A percentile compares a stretch with the other conserved stretches of the same genome.
Evolutionary conservation across 768 basidiomycete genomes (phyloP).

Genomic region (Mycena epipterygia): DNA sequence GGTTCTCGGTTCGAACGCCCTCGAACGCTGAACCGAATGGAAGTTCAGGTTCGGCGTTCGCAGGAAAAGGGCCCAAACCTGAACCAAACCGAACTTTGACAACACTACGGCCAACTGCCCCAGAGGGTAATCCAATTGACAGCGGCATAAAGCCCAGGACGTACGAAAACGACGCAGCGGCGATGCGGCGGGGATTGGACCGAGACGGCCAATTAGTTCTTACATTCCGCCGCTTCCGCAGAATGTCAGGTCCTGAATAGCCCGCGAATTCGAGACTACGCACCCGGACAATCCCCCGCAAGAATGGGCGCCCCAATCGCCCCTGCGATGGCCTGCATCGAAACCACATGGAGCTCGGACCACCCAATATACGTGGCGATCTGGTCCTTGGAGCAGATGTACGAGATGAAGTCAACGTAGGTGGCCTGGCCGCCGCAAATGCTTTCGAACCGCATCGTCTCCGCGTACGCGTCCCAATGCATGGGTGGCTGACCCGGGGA

Average conservation of each 20-base stretch:
- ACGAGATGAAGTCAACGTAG: constrained; percentile 25
- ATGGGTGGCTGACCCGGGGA: constrained; percentile 5
- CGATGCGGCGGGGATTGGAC: constrained; percentile 16
- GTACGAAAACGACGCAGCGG: constrained; percentile 12
- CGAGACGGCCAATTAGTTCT: constrained; percentile 11
- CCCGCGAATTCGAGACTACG: too few relatives aligned
- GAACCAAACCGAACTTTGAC: too few relatives aligned
- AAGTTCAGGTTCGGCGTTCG: too few relatives aligned
- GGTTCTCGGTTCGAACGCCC: too few relatives aligned
- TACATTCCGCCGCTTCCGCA: constrained; percentile 12
- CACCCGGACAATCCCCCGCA: constrained; percentile 24
- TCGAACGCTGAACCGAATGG: too few relatives aligned
- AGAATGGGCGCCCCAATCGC: constrained; percentile 13
- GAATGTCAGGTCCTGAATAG: too few relatives aligned
- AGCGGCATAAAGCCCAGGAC: constrained; percentile 1
- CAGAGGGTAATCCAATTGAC: constrained; percentile 1
- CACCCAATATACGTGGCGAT: constrained; percentile 18
- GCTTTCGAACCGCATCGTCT: constrained; percentile 22
- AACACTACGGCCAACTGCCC: not conserved
- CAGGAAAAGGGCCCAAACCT: too few relatives aligned
- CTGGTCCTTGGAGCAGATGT: constrained; percentile 9
- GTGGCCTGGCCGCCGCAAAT: constrained; percentile 30
- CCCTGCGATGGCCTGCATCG: constrained; percentile 2
- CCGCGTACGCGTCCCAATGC: constrained; percentile 23
- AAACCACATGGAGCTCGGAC: not conserved